These are phyloP conservation scores for Sordaria brevicollis DNA, from an alignment of 495 filamentous ascomycete genomes.

Conservation along the genomic window DNA sequence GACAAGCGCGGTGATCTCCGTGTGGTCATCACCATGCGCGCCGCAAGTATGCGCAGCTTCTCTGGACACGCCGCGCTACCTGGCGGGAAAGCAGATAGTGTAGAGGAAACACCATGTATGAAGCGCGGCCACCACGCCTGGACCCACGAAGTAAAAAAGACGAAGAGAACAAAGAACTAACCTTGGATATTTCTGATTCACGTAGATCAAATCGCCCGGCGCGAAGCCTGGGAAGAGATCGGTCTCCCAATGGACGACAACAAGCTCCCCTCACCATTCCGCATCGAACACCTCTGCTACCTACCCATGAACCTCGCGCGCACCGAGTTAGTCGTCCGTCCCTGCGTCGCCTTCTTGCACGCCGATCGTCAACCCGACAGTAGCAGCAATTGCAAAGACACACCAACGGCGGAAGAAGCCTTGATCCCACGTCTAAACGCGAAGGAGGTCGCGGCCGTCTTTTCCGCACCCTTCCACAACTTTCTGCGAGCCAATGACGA, in stretches of 20 bases:
- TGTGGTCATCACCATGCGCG: slow-evolving; percentile 80
- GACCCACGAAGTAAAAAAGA: not conserved
- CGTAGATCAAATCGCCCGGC: slow-evolving; percentile 65
- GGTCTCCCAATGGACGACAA: slow-evolving; percentile 60
- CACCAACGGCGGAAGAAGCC: slow-evolving; percentile 47
- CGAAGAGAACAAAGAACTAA: not conserved
- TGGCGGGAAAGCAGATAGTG: slow-evolving; percentile 53
- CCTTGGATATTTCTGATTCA: slow-evolving; percentile 28
- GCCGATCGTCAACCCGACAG: too few relatives aligned
- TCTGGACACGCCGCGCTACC: slow-evolving; percentile 76
- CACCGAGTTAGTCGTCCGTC: slow-evolving; percentile 72
- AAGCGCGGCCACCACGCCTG: slow-evolving; percentile 40
- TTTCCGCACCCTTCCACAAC: slow-evolving; percentile 69
- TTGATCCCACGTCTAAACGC: slow-evolving; percentile 74
- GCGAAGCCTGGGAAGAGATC: slow-evolving; percentile 87
- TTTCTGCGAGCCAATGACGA: slow-evolving; percentile 51
- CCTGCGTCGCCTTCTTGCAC: slow-evolving; percentile 76
- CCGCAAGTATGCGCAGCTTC: slow-evolving; percentile 57
- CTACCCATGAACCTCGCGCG: slow-evolving; percentile 70
- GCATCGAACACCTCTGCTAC: slow-evolving; percentile 75
- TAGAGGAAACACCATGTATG: slow-evolving; percentile 40
- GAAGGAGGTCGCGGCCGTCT: slow-evolving; percentile 83
- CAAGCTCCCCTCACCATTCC: slow-evolving; percentile 57
- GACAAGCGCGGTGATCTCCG: slow-evolving; percentile 65
- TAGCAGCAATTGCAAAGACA: too few relatives aligned